Evolutionary conservation across 2,329 filamentous ascomycete genomes (phyloP).

Genomic region (Aspergillus sp.): DNA sequence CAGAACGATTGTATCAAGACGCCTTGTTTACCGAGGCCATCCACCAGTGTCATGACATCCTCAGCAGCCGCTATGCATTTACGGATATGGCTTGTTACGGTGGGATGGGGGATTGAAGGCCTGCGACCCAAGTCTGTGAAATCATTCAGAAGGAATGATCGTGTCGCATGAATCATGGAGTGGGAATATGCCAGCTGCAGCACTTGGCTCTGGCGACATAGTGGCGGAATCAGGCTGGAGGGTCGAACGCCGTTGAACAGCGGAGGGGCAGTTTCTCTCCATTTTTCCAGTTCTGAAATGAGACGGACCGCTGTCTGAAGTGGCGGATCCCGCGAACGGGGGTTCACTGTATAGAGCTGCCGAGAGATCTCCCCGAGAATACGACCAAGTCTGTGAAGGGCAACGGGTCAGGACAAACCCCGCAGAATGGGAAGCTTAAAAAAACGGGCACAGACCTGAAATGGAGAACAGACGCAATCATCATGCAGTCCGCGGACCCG

Average conservation of each 20-base stretch:
- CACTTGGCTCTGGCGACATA: constrained; percentile 38
- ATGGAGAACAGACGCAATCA: constrained; percentile 39
- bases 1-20: constrained; percentile 40
- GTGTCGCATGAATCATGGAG: constrained; percentile 38
- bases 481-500: constrained; percentile 37
- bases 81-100: constrained; percentile 35
- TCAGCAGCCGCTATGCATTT: constrained; percentile 46
- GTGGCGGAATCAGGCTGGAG: constrained; percentile 36
- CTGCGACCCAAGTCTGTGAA: constrained; percentile 35
- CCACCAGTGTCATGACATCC: constrained; percentile 36
- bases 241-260: constrained; percentile 36
- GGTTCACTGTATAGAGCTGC: constrained; percentile 39
- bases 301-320: constrained; percentile 34
- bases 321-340: constrained; percentile 26
- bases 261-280: constrained; percentile 35
- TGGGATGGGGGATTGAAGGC: constrained; percentile 26
- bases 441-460: constrained; percentile 24
- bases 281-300: constrained; percentile 33
- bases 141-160: constrained; percentile 36
- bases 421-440: background rate
- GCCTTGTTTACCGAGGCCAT: constrained; percentile 34
- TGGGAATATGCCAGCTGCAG: constrained; percentile 38
- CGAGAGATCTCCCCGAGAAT: constrained; percentile 50
- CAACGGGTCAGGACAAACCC: background rate
- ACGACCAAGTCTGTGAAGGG: constrained; percentile 44